A percentile compares a stretch with the other conserved stretches of the same genome.
Evolutionary conservation across 805 yeast species (phyloP).

Genomic region (Hanseniaspora singularis): DNA sequence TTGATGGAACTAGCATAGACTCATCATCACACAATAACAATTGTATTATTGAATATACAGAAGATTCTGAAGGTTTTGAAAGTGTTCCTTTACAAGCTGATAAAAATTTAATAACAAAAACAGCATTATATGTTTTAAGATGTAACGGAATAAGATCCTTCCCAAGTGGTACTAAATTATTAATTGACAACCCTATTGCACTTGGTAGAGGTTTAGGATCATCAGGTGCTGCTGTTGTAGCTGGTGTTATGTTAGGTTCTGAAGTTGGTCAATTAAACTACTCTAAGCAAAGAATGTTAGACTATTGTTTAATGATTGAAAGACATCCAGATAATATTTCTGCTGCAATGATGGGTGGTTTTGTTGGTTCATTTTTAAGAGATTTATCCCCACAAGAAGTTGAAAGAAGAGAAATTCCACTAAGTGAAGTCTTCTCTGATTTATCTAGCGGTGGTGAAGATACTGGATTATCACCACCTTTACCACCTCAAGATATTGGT

Average conservation of each 20-base stretch:
- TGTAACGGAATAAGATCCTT: conserved; percentile 65
- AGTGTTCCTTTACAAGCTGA: conserved; percentile 70
- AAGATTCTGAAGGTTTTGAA: conserved; percentile 61
- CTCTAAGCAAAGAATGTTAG: conserved; percentile 71
- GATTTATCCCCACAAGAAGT: conserved; percentile 63
- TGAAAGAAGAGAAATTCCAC: conserved; percentile 68
- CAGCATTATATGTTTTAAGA: conserved; percentile 83
- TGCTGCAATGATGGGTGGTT: conserved; percentile 98
- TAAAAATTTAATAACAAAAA: conserved; percentile 75
- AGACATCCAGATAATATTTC: conserved; percentile 97
- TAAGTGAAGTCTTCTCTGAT: conserved; percentile 65
- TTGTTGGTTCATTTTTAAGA: conserved; percentile 87
- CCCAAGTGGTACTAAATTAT: conserved; percentile 73
- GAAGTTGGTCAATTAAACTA: conserved; percentile 66
- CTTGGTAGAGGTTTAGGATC: conserved; percentile 95
- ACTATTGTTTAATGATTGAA: conserved; percentile 92
- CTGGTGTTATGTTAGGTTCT: conserved; percentile 84
- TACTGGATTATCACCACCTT: conserved; percentile 58
- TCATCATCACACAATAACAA: conserved; percentile 54
- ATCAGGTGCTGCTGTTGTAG: conserved; percentile 96
- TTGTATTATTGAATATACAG: conserved; percentile 57
- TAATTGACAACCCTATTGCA: conserved; percentile 83
- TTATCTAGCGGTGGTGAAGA: conserved; percentile 59
- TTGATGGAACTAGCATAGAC: conserved; percentile 40
- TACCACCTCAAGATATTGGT: conserved; percentile 81